Percentiles rank a stretch among this genome's conserved stretches.
phyloP scores from a whole-genome alignment of 164 flowering plant genomes.

The Magnolia changhungtana region DNA sequence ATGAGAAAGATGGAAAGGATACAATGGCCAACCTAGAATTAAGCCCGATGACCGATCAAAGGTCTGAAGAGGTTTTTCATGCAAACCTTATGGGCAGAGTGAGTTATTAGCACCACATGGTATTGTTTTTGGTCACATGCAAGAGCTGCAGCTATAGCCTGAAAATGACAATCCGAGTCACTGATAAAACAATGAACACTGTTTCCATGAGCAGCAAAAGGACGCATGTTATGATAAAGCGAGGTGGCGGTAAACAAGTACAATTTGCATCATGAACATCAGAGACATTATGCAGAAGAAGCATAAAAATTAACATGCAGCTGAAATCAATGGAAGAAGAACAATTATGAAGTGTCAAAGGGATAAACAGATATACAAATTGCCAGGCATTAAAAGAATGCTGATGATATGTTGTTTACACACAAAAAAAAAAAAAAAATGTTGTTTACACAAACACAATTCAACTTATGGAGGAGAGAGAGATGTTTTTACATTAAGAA shows the following conservation, averaged over 20 bases:
- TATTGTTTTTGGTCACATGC: conserved; percentile 63
- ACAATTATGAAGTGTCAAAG: not conserved
- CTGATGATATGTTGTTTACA: too few species aligned
- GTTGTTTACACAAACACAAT: too few species aligned
- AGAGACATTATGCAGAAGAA: not conserved
- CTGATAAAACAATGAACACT: not conserved
- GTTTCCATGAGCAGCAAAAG: not conserved
- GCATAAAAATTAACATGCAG: not conserved
- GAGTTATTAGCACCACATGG: conserved; percentile 59
- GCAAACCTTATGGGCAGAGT: conserved; percentile 81
- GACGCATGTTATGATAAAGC: not conserved
- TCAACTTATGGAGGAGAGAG: too few species aligned
- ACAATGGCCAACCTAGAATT: not conserved
- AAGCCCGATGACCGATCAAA: not conserved
- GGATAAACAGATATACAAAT: not conserved
- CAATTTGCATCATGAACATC: too few species aligned
- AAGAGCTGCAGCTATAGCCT: conserved; percentile 87
- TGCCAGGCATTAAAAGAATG: not conserved
- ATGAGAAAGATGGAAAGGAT: not conserved
- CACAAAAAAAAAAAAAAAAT: too few species aligned
- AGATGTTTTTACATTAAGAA: too few species aligned
- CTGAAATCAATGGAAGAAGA: not conserved
- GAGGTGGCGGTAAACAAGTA: too few species aligned
- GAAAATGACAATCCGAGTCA: conserved; percentile 11
- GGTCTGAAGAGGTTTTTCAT: not conserved